Evolutionary conservation across 1,284 basidiomycete genomes (phyloP), one percentile per base, ranked within the genome.

Genomic region (Pisolithus thermaeus): DNA sequence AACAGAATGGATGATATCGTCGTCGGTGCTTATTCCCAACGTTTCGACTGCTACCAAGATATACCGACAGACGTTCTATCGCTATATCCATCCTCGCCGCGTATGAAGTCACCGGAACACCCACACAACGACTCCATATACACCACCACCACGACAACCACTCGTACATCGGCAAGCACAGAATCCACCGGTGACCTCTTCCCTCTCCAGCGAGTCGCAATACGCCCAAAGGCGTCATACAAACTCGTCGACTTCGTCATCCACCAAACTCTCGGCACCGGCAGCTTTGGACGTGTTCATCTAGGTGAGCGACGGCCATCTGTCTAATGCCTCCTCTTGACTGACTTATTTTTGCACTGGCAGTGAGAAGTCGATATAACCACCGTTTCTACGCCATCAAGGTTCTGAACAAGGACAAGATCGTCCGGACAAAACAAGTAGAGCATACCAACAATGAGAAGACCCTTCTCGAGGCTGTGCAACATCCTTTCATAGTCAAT

Each of bases 371-470:
- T 66, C 89, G 87, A 69, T 92, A 96, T 70, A 97, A 97, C 66
- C 76, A 87, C 28, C 85, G 94, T 7, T 95, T 91, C 69, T 97
- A 97, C 66, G 94, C 94, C 41, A 84, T 97, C 76, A 97, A 97
- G 67, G 93, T 97, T 7, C 74, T 97, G 54, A 87, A 80, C 73
- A 97, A 97, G 70, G 92, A 97, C 58, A 91, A 93, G 65, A 92
- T 99, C 51, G 92, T 96, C 55, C 84, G 82, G 62, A 90, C 93
- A 80, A 98, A 98, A 75, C 96, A 99, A 68, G 86, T 98, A 52
- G 93, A 97, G 63, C 96, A 99, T 67, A 98, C 96, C 30, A 97
- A 96, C 68, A 96, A 93, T 59, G 96, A 99, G 72, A 85, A 93
- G 60, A 81, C 83, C 53, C 93, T 99, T 77, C 81, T 99, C 44